Evolutionary conservation across 2,329 filamentous ascomycete species (phyloP), one percentile per base, ranked within the genome.

Genomic region (Ascomycota sp.): DNA sequence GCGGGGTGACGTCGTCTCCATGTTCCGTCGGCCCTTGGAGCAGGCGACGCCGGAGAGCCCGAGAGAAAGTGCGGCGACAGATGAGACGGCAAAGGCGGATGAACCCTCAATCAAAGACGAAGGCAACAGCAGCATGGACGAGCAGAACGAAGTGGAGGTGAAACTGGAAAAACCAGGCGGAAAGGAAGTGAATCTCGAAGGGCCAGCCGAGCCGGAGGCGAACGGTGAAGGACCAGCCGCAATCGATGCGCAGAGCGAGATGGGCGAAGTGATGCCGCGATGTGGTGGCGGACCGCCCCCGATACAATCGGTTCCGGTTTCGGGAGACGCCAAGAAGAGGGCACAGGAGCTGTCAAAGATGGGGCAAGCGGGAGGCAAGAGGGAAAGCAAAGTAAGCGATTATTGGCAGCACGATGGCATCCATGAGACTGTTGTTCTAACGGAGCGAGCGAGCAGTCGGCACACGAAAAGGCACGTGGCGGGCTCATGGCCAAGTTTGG

Each of bases 1-100:
- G 0, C 63, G 69, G 25, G 85, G 67, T 5, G 56, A 70, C 33
- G 52, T 71, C 28, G 31, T 69, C 30, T 46, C 49, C 12, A 50
- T 65, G 47, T 56, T 71, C 20, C 52, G 54, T 20, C 57, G 45
- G 31, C 56, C 60, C 2, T 51, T 59, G 1, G 46, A 49, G 30
- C 51, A 46, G 36, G 44, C 55, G 12, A 46, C 42, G 27, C 36
- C 45, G 7, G 39, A 41, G 6, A 36, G 7, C 20, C 2, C 25
- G 2, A n/a, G n/a, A n/a, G n/a, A n/a, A n/a, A n/a, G n/a, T n/a
- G 12, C 23, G 17, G 22, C 23, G 23, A 15, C 35, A 8, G 31
- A 23, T 19, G 36, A 40, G 8, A 25, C 36, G 3, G 36, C 23
- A 5, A 38, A 35, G 36, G 8, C 12, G 5, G 36, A 35, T 11